Base-by-base conservation (phyloP, 768 basidiomycete species). In the Chiua virens region DNA sequence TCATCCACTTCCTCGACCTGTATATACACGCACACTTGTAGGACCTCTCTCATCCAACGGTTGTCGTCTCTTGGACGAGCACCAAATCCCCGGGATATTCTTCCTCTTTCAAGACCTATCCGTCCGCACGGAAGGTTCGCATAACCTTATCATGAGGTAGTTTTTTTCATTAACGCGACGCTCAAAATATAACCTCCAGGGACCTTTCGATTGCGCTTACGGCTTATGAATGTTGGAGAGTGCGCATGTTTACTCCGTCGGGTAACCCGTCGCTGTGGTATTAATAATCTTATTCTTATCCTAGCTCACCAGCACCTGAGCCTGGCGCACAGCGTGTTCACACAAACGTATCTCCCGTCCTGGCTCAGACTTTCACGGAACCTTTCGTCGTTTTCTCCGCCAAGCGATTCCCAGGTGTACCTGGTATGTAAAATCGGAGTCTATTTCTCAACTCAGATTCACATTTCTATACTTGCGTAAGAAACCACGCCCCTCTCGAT, bases 91-190 rank as follows among this genome's bases (percentile, higher is more conserved):
- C 45, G 95, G 94, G 8, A 87, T 97, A 55, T 98, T 92, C 71
- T 98, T 97, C 74, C 84, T 97, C 54, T 92, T 95, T 73, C 92
- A 93, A 67, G 95, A 97, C 72, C 72, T 98, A 46, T 93, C 91
- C 41, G 89, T 98, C 42, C 82, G 95, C 50, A 95, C 91, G 18
- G 95, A 98, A 80, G 91, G 90, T 87, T 69, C 64, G 63, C 47
- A 46, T 44, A 63, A 62, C 67, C 66, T 45, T 55, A 66, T 58
- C 62, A 64, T 37, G 23, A 55, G 55, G 13, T 48, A 52, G 41
- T 47, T 56, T 23, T 57, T 49, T 55, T 54, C 60, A 58, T 68
- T 56, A 60, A 59, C 55, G 40, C 25, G 35, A 23, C 52, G 37
- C 48, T 57, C 52, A 45, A 57, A 62, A 53, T 60, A 54, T 43